Conservation (phyloP, 2,329 filamentous ascomycete genomes). For the Kalaharituber pfeilii region DNA sequence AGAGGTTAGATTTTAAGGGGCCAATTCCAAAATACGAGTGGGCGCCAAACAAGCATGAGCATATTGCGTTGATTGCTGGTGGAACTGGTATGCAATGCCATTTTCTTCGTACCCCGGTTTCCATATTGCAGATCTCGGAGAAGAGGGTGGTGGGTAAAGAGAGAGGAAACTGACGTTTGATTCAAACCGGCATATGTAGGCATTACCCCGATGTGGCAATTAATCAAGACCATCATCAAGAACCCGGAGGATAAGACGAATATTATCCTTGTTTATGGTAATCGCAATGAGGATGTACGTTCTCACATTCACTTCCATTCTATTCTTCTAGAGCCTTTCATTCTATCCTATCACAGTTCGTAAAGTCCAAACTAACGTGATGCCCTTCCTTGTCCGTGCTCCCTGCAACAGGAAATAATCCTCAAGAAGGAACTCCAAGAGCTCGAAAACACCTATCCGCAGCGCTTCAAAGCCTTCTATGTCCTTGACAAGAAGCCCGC, state of each 20-base stretch:
- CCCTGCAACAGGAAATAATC: slow-evolving; percentile 48
- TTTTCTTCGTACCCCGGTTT: neutral
- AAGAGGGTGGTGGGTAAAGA: neutral
- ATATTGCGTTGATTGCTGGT: slow-evolving; percentile 75
- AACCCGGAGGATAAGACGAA: slow-evolving; percentile 96
- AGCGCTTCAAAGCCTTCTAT: slow-evolving; percentile 91
- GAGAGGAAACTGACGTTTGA: neutral
- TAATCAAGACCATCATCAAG: slow-evolving; percentile 78
- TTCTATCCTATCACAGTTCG: no score
- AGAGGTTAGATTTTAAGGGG: slow-evolving; percentile 81
- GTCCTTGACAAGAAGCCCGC: slow-evolving; percentile 69
- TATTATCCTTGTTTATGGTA: slow-evolving; percentile 88
- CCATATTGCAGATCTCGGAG: neutral
- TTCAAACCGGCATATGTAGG: neutral
- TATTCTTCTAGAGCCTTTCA: no score
- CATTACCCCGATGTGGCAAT: slow-evolving; percentile 96
- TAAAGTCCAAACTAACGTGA: no score
- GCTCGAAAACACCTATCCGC: slow-evolving; percentile 87
- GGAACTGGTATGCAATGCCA: slow-evolving; percentile 47
- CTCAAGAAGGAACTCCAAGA: slow-evolving; percentile 69
- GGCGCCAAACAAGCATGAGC: slow-evolving; percentile 79
- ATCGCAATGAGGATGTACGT: slow-evolving; percentile 51
- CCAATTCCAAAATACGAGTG: slow-evolving; percentile 88
- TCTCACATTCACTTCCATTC: neutral
- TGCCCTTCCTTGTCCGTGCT: neutral